These are phyloP conservation scores for Barnettozyma pratensis DNA, from an alignment of 805 yeast species.

Conservation along the genomic window DNA sequence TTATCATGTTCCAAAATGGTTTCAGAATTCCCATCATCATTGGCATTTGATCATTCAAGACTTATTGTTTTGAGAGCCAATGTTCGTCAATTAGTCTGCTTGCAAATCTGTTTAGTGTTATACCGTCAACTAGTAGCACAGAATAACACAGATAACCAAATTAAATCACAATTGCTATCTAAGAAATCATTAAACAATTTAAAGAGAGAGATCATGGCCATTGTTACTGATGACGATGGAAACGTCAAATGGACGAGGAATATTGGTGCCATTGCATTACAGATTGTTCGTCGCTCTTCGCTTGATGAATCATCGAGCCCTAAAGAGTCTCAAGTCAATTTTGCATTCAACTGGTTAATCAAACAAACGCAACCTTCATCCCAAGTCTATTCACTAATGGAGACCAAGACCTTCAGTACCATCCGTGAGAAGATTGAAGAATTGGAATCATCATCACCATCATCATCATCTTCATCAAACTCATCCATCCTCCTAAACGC, in stretches of 20 bases:
- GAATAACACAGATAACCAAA: conserved; percentile 13
- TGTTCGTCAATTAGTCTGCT: conserved; percentile 77
- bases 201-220: conserved; percentile 69
- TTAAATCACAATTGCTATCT: conserved; percentile 25
- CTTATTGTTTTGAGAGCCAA: conserved; percentile 76
- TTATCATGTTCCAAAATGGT: conserved; percentile 78
- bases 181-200: conserved; percentile 39
- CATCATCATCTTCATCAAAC: neutral
- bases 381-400: conserved; percentile 71
- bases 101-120: conserved; percentile 65
- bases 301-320: conserved; percentile 27
- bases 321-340: conserved; percentile 31
- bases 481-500: neutral
- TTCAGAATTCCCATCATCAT: conserved; percentile 74
- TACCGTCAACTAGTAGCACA: conserved; percentile 60
- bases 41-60: conserved; percentile 81
- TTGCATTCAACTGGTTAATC: conserved; percentile 73
- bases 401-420: conserved; percentile 54
- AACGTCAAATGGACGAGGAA: conserved; percentile 89
- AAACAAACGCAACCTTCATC: conserved; percentile 84
- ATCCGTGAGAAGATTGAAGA: conserved; percentile 35
- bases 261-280: conserved; percentile 65
- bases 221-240: conserved; percentile 81
- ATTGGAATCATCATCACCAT: conserved; percentile 3
- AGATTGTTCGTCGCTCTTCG: conserved; percentile 41